A percentile compares a stretch with the other conserved stretches of the same genome.
Conservation (phyloP, 2,329 filamentous ascomycete species). For the Clonostachys rosea region DNA sequence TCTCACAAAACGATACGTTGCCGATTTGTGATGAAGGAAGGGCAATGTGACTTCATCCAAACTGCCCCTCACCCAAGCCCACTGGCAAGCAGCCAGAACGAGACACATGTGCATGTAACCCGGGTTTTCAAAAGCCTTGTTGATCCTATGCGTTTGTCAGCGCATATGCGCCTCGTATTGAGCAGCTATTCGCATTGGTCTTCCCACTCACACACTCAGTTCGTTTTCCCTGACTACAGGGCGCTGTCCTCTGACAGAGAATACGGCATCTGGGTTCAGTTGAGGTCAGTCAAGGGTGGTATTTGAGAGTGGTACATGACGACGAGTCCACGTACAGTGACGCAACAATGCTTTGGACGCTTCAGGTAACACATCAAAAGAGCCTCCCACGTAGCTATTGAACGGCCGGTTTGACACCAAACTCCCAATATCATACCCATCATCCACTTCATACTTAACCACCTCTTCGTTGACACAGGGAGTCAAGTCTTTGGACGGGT, state of each 20-base stretch:
- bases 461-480: background rate
- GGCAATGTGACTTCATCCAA: slow-evolving; percentile 37
- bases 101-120: slow-evolving; percentile 39
- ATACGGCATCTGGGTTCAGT: slow-evolving; percentile 6
- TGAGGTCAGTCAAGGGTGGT: background rate
- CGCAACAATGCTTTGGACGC: slow-evolving; percentile 19
- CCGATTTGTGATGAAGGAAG: slow-evolving; percentile 39
- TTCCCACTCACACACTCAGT: slow-evolving; percentile 17
- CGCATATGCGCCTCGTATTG: background rate
- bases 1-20: slow-evolving; percentile 39
- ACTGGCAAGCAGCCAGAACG: slow-evolving; percentile 37
- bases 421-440: too few relatives aligned
- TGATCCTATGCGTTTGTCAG: slow-evolving; percentile 24
- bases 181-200: too few relatives aligned
- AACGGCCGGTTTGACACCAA: slow-evolving; percentile 8
- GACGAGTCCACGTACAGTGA: slow-evolving; percentile 13
- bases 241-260: slow-evolving; percentile 29
- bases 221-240: slow-evolving; percentile 27
- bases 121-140: slow-evolving; percentile 34
- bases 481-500: slow-evolving; percentile 9
- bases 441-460: too few relatives aligned
- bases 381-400: slow-evolving; percentile 21
- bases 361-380: slow-evolving; percentile 20
- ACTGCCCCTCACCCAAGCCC: slow-evolving; percentile 39
- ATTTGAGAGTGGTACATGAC: background rate